phyloP scores from a whole-genome alignment of 2,329 filamentous ascomycete species.

The Cladophialophora chaetospira region DNA sequence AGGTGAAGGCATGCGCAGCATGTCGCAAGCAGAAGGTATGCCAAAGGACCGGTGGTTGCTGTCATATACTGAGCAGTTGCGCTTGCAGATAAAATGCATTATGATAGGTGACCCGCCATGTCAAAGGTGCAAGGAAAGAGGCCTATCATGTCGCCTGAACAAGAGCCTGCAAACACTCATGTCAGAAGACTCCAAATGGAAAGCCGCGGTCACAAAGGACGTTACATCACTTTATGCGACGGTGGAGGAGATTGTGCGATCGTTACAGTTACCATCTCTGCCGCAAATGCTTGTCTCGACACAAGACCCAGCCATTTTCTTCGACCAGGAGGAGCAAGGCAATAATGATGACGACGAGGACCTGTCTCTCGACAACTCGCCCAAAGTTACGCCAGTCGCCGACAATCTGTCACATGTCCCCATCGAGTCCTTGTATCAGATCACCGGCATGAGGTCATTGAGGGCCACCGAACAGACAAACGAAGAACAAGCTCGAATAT shows the following conservation, averaged over 20 bases:
- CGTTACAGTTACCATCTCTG: slow-evolving; percentile 42
- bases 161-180: slow-evolving; percentile 55
- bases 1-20: slow-evolving; percentile 54
- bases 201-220: slow-evolving; percentile 39
- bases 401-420: slow-evolving; percentile 39
- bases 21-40: slow-evolving; percentile 57
- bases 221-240: slow-evolving; percentile 36
- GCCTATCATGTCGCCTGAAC: slow-evolving; percentile 54
- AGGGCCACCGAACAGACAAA: slow-evolving; percentile 37
- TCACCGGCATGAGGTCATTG: slow-evolving; percentile 37
- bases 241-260: slow-evolving; percentile 40
- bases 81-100: slow-evolving; percentile 49
- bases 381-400: slow-evolving; percentile 34
- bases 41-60: neutral
- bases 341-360: slow-evolving; percentile 49
- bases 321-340: slow-evolving; percentile 44
- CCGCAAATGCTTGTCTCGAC: slow-evolving; percentile 40
- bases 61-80: slow-evolving; percentile 6
- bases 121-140: slow-evolving; percentile 53
- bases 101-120: slow-evolving; percentile 55
- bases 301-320: slow-evolving; percentile 34
- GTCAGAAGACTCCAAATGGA: slow-evolving; percentile 50
- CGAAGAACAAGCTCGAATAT: slow-evolving; percentile 35
- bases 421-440: slow-evolving; percentile 42
- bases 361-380: slow-evolving; percentile 43